A percentile compares a stretch with the other conserved stretches of the same genome.
Evolutionary conservation across 1,284 basidiomycete species (phyloP).

Genomic region (Mycocalia duriaeana): DNA sequence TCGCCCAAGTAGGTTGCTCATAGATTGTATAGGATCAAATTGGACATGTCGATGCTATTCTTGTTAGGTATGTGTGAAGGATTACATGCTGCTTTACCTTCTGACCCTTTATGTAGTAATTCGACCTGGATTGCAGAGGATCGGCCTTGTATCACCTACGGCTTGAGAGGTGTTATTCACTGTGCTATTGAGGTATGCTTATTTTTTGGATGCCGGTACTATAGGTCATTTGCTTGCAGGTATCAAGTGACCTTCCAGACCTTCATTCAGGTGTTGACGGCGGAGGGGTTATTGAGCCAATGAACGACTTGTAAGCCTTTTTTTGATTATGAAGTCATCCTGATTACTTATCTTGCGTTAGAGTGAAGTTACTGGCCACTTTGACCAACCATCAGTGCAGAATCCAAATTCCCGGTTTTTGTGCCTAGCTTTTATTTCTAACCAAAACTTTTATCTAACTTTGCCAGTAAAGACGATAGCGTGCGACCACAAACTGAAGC

Average conservation of each 20-base stretch:
- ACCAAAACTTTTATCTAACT: conserved; percentile 4
- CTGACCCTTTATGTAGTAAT: conserved; percentile 49
- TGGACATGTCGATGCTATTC: conserved; percentile 80
- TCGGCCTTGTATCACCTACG: conserved; percentile 94
- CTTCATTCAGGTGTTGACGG: conserved; percentile 92
- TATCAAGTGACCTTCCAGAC: conserved; percentile 67
- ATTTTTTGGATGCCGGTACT: neutral
- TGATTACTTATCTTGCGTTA: conserved; percentile 21
- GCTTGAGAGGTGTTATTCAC: conserved; percentile 88
- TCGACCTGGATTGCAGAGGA: conserved; percentile 96
- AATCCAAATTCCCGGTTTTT: conserved; percentile 81
- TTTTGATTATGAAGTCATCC: neutral
- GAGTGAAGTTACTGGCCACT: conserved; percentile 76
- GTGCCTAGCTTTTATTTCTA: conserved; percentile 34
- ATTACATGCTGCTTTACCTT: neutral
- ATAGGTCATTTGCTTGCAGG: conserved; percentile 29
- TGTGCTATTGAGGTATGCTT: conserved; percentile 63
- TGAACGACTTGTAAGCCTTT: conserved; percentile 77
- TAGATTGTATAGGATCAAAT: conserved; percentile 55
- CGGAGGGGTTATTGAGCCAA: conserved; percentile 82
- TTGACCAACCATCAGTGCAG: conserved; percentile 56
- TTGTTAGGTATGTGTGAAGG: conserved; percentile 57
- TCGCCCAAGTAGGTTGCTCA: neutral
- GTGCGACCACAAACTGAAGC: conserved; percentile 65
- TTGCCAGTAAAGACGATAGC: conserved; percentile 54